phyloP scores from a whole-genome alignment of 1,284 basidiomycete genomes.

The Meira miltonrushii region DNA sequence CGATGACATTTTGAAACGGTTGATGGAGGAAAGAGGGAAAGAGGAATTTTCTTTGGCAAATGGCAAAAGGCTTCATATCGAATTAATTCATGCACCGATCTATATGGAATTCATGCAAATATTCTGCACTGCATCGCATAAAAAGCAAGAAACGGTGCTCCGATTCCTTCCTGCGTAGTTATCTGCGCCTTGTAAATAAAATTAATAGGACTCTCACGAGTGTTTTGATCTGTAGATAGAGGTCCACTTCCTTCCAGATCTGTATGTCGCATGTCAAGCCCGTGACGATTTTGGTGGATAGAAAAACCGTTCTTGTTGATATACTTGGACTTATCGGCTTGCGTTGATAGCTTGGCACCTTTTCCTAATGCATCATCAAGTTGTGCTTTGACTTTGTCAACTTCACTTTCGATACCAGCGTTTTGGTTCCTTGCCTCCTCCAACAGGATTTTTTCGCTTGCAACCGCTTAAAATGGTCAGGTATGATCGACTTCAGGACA shows the following conservation, averaged over 20 bases:
- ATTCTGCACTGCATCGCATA: too few relatives aligned
- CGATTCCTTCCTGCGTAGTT: too few relatives aligned
- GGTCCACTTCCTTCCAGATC: slow-evolving; percentile 47
- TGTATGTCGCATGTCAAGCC: slow-evolving; percentile 64
- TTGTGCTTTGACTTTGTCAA: slow-evolving; percentile 77
- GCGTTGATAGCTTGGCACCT: slow-evolving; percentile 70
- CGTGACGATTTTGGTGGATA: slow-evolving; percentile 79
- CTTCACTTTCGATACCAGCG: slow-evolving; percentile 74
- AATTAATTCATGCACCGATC: too few relatives aligned
- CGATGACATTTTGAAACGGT: too few relatives aligned
- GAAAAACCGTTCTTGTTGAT: slow-evolving; percentile 64
- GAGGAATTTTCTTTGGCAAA: too few relatives aligned
- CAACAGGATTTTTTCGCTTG: slow-evolving; percentile 77
- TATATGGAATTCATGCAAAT: too few relatives aligned
- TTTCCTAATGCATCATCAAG: slow-evolving; percentile 74
- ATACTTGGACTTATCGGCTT: slow-evolving; percentile 63
- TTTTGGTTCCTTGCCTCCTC: slow-evolving; percentile 74
- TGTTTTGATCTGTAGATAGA: slow-evolving; percentile 20
- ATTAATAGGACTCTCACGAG: too few relatives aligned
- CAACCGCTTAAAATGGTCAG: slow-evolving; percentile 75
- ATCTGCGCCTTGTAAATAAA: too few relatives aligned
- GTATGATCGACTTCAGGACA: slow-evolving; percentile 66
- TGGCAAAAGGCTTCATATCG: too few relatives aligned
- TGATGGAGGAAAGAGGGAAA: too few relatives aligned
- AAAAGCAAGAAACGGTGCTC: too few relatives aligned